These are phyloP conservation scores for Rosa multiflora DNA, from an alignment of 306 rosid species.

Conservation along the genomic window DNA sequence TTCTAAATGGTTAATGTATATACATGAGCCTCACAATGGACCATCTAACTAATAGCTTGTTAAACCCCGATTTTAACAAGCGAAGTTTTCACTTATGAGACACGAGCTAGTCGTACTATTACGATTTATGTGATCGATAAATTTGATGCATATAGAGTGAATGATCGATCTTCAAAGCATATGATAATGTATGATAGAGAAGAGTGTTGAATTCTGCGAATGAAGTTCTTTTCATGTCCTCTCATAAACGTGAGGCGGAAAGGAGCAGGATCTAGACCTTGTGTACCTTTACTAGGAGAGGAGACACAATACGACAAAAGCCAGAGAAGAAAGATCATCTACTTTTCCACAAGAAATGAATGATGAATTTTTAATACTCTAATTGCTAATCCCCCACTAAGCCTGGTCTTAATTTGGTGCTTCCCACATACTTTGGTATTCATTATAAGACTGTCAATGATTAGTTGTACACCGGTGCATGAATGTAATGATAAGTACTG, in stretches of 20 bases:
- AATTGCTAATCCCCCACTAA: slow-evolving; percentile 15
- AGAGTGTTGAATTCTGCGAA: background rate
- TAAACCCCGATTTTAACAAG: too few relatives aligned
- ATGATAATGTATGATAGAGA: too few relatives aligned
- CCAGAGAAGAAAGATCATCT: slow-evolving; percentile 4
- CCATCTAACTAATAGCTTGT: too few relatives aligned
- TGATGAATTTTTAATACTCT: background rate
- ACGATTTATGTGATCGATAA: too few relatives aligned
- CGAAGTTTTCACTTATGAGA: too few relatives aligned
- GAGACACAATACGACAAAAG: background rate
- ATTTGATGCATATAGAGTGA: too few relatives aligned
- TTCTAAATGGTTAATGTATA: too few relatives aligned
- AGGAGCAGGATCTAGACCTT: slow-evolving; percentile 6
- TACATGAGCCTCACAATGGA: too few relatives aligned
- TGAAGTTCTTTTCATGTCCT: background rate
- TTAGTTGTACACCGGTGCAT: slow-evolving; percentile 17
- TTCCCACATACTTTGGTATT: background rate
- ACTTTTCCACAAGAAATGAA: background rate
- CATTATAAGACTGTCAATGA: slow-evolving; percentile 8
- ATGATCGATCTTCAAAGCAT: too few relatives aligned
- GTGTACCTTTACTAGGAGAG: background rate
- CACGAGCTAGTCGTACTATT: too few relatives aligned
- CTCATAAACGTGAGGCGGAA: background rate
- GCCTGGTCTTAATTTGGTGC: slow-evolving; percentile 4
- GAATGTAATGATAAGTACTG: slow-evolving; percentile 1